Evolutionary conservation across 192 early-diverging fungal species (phyloP), one percentile per base, ranked within the genome.

Genomic region (Coemansia sp.): DNA sequence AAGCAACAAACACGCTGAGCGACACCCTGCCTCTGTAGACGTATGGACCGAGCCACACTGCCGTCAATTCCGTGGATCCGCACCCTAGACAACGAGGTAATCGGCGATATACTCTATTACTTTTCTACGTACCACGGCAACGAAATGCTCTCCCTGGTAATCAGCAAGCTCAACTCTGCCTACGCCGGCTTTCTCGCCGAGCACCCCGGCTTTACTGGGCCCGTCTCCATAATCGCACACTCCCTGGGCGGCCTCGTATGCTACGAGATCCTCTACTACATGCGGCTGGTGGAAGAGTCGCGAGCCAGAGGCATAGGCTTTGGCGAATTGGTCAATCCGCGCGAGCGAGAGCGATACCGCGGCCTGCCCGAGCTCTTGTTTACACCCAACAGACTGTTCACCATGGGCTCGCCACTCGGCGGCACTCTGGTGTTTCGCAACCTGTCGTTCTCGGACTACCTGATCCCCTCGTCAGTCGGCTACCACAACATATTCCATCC

Each of bases 401-500:
- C 70, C 2, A 59, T 70, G 62, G 70, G 73, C 2, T 63, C 69
- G 33, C 73, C 71, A 28, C 39, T 74, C 59, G 88, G 89, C 57
- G 89, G 86, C 2, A 80, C 86, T 0, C 26, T 89, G 51, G 87
- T 89, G 26, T 88, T 89, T 65, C 79, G 89, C 3, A 85, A 88
- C 46, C 81, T 87, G 16, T 65, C 64, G 9, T 85, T 88, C 35
- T 58, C 42, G 11, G 62, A 81, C 13, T 89, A 86, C 53, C 65
- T 84, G 31, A 87, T 87, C 43, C 71, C 76, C 26, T 63, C 74
- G 34, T 55, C 51, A 3, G 85, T 86, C 45, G 72, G 82, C 13
- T 86, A 84, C 65, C 86, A 89, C 79, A 91, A 91, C 59, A 77
- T 91, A 37, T 91, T 89, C 63, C 90, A 91, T 48, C 88, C 89